These are phyloP conservation scores for Chaetomidium leptoderma DNA, from an alignment of 495 filamentous ascomycete species.

Conservation along the genomic window DNA sequence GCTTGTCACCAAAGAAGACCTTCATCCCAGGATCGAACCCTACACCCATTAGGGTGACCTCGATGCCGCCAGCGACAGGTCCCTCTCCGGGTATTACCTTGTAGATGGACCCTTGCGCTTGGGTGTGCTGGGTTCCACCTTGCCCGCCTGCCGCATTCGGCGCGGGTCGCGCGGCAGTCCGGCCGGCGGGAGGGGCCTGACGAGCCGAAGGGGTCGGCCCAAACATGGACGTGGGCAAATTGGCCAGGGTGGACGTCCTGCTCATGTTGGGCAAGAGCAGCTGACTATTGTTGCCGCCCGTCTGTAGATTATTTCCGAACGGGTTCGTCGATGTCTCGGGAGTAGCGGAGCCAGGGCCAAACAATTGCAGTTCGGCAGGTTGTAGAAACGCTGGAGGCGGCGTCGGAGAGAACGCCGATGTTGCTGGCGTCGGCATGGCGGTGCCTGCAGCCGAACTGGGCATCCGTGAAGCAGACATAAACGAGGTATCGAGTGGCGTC, in stretches of 20 bases:
- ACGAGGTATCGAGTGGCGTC: constrained; percentile 65
- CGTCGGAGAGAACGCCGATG: constrained; percentile 42
- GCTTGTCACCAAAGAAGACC: constrained; percentile 77
- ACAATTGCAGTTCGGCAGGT: constrained; percentile 27
- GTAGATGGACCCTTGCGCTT: constrained; percentile 18
- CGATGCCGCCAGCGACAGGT: constrained; percentile 73
- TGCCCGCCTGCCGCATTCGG: constrained; percentile 21
- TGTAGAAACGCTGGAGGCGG: constrained; percentile 40
- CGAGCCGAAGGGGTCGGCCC: constrained; percentile 65
- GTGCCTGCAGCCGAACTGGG: constrained; percentile 35
- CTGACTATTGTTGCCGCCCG: constrained; percentile 53
- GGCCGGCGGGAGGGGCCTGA: constrained; percentile 50
- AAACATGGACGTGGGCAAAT: constrained; percentile 52
- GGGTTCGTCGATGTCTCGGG: constrained; percentile 33
- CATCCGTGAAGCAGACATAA: constrained; percentile 30
- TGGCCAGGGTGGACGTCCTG: constrained; percentile 53
- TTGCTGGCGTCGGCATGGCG: constrained; percentile 33
- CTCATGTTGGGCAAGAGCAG: constrained; percentile 49
- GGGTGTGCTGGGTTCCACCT: not conserved
- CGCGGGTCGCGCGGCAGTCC: constrained; percentile 44
- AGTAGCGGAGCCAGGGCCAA: constrained; percentile 22
- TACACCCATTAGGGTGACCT: constrained; percentile 77
- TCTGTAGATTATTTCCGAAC: constrained; percentile 58
- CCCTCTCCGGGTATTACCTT: constrained; percentile 81
- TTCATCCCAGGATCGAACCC: constrained; percentile 75